Percentiles rank a stretch among this genome's conserved stretches.
Conservation (phyloP, 2,329 filamentous ascomycete species). For the Penicillium italicum region DNA sequence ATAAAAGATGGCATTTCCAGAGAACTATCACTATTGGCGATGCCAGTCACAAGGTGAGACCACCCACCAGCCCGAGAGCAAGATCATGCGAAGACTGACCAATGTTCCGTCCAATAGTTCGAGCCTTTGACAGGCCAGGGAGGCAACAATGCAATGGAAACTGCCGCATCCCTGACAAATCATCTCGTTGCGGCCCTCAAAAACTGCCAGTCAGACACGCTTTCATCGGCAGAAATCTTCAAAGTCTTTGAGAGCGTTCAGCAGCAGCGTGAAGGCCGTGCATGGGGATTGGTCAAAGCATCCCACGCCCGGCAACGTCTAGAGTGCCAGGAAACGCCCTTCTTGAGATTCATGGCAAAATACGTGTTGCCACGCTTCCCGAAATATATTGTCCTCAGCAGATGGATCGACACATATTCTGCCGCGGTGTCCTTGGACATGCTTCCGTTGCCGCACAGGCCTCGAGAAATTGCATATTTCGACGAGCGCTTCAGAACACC, state of each 20-base stretch:
- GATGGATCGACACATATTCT: slow-evolving; percentile 6
- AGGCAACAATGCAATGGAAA: slow-evolving; percentile 21
- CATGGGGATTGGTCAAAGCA: slow-evolving; percentile 8
- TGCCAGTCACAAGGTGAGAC: slow-evolving; percentile 17
- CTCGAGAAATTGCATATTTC: slow-evolving; percentile 6
- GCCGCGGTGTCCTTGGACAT: slow-evolving; percentile 11
- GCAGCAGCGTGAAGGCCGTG: slow-evolving; percentile 10
- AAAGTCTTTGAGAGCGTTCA: slow-evolving; percentile 11
- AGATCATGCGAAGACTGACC: neutral
- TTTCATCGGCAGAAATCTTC: slow-evolving; percentile 3
- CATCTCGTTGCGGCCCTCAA: slow-evolving; percentile 9
- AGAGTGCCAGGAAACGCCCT: slow-evolving; percentile 16
- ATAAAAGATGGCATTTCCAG: slow-evolving; percentile 18
- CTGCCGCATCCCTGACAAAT: slow-evolving; percentile 17
- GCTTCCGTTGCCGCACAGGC: slow-evolving; percentile 5
- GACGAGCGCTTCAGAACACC: slow-evolving; percentile 10
- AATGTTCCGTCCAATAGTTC: neutral
- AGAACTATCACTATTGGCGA: slow-evolving; percentile 18
- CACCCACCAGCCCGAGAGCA: neutral
- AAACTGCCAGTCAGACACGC: neutral
- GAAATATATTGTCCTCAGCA: neutral
- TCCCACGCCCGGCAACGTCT: slow-evolving; percentile 15
- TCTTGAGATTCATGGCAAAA: slow-evolving; percentile 10
- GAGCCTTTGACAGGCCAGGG: slow-evolving; percentile 20
- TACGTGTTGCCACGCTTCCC: slow-evolving; percentile 8